Evolutionary conservation across 345 rosid genomes (phyloP), one percentile per base, ranked within the genome.

Genomic region (Reutealis trisperma): DNA sequence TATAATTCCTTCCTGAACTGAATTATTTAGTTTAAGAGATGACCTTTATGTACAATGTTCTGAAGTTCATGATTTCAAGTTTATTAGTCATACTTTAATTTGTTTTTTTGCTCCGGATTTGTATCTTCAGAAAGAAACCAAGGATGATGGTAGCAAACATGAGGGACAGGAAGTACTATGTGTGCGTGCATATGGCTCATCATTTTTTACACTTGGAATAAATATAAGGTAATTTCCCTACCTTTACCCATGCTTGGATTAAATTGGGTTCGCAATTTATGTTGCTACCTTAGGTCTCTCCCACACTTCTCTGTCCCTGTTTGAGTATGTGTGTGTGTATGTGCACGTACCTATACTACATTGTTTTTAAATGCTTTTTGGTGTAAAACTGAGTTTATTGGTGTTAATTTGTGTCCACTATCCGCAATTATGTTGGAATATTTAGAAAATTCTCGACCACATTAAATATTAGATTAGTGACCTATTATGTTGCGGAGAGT

Each of bases 121-220:
- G 22, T 73, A 27, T 72, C 72, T 84, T 85, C 90, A 92, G 97
- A 89, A 83, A 78, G 88, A 83, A 82, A 80, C 63, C 61, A 83
- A 82, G 79, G 70, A 76, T 70, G 87, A 79, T 21, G 77, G 80
- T 52, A 72, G 72, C 86, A 90, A 83, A 61, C 72, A 54, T 70
- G 86, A 81, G 81, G 91, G 90, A 73, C 97, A 91, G 77, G 98
- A 91, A 83, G 89, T 89, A 67, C 82, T 94, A 49, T 73, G 87
- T 25, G 93, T 94, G 68, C 93, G 98, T 74, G 98, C 99, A 22
- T 94, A 94, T 83, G 98, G 97, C 74, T 92, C 93, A 52, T 88
- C 93, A 52, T 96, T 85, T 85, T 90, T 96, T 77, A 85, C 91
- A 59, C 97, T 96, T 60, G 98, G 97, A 76, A 90, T 96, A 70